Percentiles rank a stretch among this genome's conserved stretches.
Conservation (phyloP, 148 eudicot species). For the Camellia lanceoleosa region DNA sequence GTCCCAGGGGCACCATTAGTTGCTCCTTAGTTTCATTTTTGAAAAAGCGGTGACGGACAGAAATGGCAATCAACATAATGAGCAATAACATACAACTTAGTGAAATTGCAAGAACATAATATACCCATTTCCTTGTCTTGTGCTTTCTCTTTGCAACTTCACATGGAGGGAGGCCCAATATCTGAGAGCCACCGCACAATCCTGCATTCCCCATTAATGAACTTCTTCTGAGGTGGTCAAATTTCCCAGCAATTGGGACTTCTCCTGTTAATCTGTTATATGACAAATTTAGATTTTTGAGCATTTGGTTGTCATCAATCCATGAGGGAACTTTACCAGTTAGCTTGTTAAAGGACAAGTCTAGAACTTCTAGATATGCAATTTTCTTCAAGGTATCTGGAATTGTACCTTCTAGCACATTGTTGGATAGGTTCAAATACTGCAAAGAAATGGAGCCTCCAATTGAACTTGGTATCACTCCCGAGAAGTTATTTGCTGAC, state of each 20-base stretch:
- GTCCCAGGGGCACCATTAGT: not conserved
- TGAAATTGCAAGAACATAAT: not conserved
- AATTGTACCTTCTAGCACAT: not conserved
- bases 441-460: not conserved
- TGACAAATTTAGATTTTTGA: not conserved
- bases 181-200: not conserved
- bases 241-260: not conserved
- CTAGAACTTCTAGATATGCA: not conserved
- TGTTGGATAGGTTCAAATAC: not conserved
- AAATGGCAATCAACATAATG: not conserved
- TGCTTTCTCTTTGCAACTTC: not conserved
- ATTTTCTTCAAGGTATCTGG: not conserved
- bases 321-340: not conserved
- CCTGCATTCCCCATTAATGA: not conserved
- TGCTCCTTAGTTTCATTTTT: not conserved
- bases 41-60: not conserved
- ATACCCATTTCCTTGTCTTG: not conserved
- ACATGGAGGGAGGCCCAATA: not conserved
- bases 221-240: not conserved
- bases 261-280: not conserved
- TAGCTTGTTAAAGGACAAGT: not conserved
- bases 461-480: not conserved
- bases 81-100: not conserved
- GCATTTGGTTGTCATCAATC: not conserved
- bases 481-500: not conserved